Percentiles rank a stretch among this genome's conserved stretches.
These are phyloP conservation scores for Bryoerythrophyllum caledonicum DNA, from an alignment of 225 moss, liverwort and hornwort genomes.

Conservation along the genomic window DNA sequence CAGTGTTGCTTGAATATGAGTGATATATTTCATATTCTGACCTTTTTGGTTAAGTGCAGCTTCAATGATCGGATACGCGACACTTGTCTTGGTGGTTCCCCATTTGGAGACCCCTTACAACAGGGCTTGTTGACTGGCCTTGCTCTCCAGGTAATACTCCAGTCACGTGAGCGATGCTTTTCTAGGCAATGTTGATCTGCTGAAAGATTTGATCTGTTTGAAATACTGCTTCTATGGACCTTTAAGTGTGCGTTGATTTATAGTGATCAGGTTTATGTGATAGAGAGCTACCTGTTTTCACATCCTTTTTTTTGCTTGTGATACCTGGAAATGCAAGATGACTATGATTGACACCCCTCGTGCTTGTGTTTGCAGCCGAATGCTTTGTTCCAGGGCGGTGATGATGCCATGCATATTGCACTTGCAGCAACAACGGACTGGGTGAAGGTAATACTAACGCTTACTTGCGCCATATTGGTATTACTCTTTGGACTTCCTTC, in stretches of 20 bases:
- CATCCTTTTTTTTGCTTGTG: conserved; percentile 1
- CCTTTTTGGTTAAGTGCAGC: conserved; percentile 39
- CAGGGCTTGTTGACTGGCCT: conserved; percentile 94
- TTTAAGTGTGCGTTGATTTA: not conserved
- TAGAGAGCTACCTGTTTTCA: not conserved
- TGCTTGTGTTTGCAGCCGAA: conserved; percentile 69
- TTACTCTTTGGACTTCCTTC: conserved; percentile 15
- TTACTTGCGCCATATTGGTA: not conserved
- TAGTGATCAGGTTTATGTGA: not conserved
- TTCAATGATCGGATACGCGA: conserved; percentile 96
- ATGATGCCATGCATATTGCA: conserved; percentile 59
- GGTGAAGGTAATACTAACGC: conserved; percentile 58
- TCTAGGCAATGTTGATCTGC: conserved; percentile 11
- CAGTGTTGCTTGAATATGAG: conserved; percentile 1
- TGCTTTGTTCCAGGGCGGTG: conserved; percentile 80
- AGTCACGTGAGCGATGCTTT: not conserved
- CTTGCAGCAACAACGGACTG: conserved; percentile 89
- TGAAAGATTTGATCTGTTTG: not conserved
- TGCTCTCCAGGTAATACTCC: conserved; percentile 62
- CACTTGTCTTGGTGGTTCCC: conserved; percentile 87
- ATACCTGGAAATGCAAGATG: not conserved
- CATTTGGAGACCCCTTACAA: conserved; percentile 94
- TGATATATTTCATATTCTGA: conserved; percentile 11
- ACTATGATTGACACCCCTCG: conserved; percentile 1
- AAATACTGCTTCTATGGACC: not conserved